Evolutionary conservation across 2,329 filamentous ascomycete species (phyloP).

Genomic region (Nigrospora osmanthi): DNA sequence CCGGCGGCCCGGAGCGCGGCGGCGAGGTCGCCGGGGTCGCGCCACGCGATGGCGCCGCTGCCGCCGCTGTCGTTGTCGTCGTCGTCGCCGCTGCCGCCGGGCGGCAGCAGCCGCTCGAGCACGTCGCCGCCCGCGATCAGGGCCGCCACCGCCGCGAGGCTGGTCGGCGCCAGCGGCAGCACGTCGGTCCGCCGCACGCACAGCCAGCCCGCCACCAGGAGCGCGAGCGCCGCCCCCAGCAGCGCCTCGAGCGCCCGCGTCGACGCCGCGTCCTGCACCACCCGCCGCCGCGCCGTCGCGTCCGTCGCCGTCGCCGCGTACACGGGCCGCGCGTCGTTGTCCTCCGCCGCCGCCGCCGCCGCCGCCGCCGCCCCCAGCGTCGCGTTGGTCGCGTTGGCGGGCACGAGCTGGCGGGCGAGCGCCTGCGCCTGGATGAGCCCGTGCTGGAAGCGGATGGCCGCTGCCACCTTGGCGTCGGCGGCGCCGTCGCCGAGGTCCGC

Average conservation of each 20-base stretch:
- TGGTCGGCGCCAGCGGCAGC: not conserved
- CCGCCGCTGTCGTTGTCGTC: too few relatives aligned
- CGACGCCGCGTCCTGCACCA: slow-evolving; percentile 4
- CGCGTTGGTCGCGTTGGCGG: not conserved
- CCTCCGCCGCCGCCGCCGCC: not conserved
- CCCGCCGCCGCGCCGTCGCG: not conserved
- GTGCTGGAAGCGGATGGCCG: slow-evolving; percentile 26
- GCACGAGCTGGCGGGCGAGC: slow-evolving; percentile 5
- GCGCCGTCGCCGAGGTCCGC: slow-evolving; percentile 12
- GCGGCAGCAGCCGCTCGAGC: slow-evolving; percentile 10
- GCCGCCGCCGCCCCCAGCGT: not conserved
- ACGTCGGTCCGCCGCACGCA: not conserved
- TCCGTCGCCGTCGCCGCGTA: not conserved
- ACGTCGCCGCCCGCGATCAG: slow-evolving; percentile 1
- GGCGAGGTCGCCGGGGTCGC: not conserved
- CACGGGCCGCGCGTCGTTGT: not conserved
- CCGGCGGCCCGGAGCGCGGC: not conserved
- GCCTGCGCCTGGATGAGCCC: slow-evolving; percentile 26
- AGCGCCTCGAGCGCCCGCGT: slow-evolving; percentile 4
- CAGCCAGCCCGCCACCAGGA: not conserved
- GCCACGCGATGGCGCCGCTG: not conserved
- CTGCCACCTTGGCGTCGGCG: slow-evolving; percentile 7
- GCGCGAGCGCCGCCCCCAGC: not conserved
- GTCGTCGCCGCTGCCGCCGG: too few relatives aligned
- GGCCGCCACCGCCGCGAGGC: not conserved